These are phyloP conservation scores for Solanum chilense DNA, from an alignment of 257 asterid species.

Conservation along the genomic window DNA sequence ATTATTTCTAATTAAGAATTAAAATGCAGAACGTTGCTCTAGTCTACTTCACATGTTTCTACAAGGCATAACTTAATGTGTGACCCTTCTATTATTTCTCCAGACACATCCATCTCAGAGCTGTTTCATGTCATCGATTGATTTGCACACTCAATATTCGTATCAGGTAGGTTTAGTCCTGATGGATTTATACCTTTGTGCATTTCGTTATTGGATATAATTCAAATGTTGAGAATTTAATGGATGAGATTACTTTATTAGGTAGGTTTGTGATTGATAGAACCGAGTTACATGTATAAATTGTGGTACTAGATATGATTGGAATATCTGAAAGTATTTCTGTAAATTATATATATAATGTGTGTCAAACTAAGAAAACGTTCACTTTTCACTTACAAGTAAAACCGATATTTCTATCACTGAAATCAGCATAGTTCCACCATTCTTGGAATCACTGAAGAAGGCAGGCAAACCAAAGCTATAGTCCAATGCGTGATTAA, in stretches of 20 bases:
- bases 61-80: neutral
- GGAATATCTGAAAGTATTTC: neutral
- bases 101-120: slow-evolving; percentile 50
- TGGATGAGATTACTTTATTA: neutral
- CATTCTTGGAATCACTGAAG: neutral
- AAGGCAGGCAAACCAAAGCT: neutral
- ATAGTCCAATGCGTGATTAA: neutral
- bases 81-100: neutral
- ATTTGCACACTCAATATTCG: slow-evolving; percentile 35
- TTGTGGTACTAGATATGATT: neutral
- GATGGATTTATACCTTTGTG: neutral
- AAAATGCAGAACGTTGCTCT: too few species aligned
- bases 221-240: neutral
- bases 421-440: neutral
- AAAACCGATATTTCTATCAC: neutral
- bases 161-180: slow-evolving; percentile 24
- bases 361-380: neutral
- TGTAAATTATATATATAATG: neutral
- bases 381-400: neutral
- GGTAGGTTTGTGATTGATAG: neutral
- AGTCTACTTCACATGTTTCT: too few species aligned
- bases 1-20: too few species aligned
- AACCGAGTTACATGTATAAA: neutral
- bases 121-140: slow-evolving; percentile 47
- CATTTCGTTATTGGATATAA: neutral